phyloP scores from a whole-genome alignment of 2,329 filamentous ascomycete species.

The Epichloe gansuensis region DNA sequence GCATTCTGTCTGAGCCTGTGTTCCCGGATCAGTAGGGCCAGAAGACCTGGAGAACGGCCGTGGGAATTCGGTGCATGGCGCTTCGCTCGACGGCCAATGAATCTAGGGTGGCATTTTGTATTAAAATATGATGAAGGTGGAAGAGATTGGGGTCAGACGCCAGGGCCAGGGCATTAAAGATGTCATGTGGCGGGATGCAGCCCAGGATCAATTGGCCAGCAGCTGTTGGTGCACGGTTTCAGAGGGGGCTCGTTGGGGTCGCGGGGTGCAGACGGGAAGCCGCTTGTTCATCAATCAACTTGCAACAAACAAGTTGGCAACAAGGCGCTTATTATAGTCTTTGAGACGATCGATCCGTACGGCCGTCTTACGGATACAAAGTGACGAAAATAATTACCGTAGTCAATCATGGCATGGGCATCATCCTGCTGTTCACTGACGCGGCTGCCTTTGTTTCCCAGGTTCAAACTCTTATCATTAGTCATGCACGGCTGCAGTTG shows the following conservation, averaged over 20 bases:
- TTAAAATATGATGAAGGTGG: background rate
- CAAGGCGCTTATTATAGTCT: too few relatives aligned
- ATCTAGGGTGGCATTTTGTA: background rate
- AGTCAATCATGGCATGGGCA: too few relatives aligned
- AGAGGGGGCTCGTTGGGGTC: background rate
- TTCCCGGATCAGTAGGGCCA: background rate
- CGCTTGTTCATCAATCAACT: too few relatives aligned
- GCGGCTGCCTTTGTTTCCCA: too few relatives aligned
- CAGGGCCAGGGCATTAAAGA: background rate
- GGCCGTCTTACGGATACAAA: too few relatives aligned
- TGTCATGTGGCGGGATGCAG: background rate
- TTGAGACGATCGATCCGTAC: too few relatives aligned
- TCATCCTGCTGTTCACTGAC: too few relatives aligned
- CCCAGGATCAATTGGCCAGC: background rate
- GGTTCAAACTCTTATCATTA: too few relatives aligned
- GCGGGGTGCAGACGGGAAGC: too few relatives aligned
- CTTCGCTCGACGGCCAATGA: background rate
- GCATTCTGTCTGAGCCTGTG: background rate
- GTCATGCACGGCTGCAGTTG: too few relatives aligned
- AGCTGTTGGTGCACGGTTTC: background rate
- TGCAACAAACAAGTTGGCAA: too few relatives aligned
- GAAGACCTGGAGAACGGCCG: background rate
- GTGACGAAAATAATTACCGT: too few relatives aligned
- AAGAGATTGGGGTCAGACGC: background rate
- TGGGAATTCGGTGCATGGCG: background rate